Conservation (phyloP, 164 flowering plant genomes). For the Liriodendron chinense region DNA sequence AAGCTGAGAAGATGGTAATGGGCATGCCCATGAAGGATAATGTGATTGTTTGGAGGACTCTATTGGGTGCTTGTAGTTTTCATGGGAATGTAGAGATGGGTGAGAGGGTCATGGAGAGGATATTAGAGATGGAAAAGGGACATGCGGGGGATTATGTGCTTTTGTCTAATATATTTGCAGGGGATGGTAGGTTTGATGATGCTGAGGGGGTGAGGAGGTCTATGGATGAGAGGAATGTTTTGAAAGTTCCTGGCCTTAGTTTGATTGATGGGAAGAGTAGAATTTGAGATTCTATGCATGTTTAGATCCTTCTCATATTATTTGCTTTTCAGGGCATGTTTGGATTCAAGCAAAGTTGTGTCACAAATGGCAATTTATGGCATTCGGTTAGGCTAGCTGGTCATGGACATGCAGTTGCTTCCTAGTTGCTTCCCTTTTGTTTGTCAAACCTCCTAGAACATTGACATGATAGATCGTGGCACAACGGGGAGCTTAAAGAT, state of each 20-base stretch:
- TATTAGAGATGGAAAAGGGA: slow-evolving; percentile 16
- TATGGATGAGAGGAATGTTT: slow-evolving; percentile 17
- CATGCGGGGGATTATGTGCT: slow-evolving; percentile 27
- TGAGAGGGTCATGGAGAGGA: slow-evolving; percentile 15
- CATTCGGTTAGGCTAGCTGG: too few species aligned
- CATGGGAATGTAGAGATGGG: slow-evolving; percentile 26
- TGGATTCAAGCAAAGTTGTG: too few species aligned
- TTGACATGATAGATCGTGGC: too few species aligned
- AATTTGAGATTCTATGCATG: background rate
- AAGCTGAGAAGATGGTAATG: slow-evolving; percentile 21
- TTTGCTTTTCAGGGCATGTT: too few species aligned
- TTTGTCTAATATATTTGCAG: slow-evolving; percentile 23
- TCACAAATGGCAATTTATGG: too few species aligned
- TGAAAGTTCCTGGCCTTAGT: slow-evolving; percentile 21
- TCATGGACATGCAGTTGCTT: too few species aligned
- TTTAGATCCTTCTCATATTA: too few species aligned
- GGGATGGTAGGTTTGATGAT: slow-evolving; percentile 26
- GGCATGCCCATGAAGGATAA: slow-evolving; percentile 18
- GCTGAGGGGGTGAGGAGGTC: slow-evolving; percentile 18
- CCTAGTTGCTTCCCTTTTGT: too few species aligned
- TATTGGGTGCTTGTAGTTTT: slow-evolving; percentile 26
- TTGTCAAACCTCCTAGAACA: too few species aligned
- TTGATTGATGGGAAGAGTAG: slow-evolving; percentile 11
- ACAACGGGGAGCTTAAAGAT: too few species aligned
- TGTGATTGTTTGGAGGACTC: slow-evolving; percentile 28